These are phyloP conservation scores for Chlorella ohadii DNA, from an alignment of 139 green algal species.

Conservation along the genomic window DNA sequence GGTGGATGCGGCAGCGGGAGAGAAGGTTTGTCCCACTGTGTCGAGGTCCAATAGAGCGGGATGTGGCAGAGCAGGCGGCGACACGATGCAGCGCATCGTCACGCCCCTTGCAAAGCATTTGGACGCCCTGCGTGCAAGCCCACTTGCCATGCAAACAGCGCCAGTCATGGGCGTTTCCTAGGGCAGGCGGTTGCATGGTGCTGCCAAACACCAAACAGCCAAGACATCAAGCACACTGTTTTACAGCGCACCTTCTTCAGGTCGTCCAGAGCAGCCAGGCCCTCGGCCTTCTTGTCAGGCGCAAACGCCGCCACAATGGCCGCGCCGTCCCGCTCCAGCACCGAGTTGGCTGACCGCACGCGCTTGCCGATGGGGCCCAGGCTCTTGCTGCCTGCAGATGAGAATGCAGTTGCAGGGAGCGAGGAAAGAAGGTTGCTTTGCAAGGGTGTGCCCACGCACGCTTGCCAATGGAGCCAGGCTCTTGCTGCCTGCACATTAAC, in stretches of 20 bases:
- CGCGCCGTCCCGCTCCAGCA: conserved; percentile 64
- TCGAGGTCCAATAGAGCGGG: too few relatives aligned
- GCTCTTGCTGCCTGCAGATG: conserved; percentile 23
- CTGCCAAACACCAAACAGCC: too few relatives aligned
- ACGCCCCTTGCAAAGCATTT: too few relatives aligned
- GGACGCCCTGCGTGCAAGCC: too few relatives aligned
- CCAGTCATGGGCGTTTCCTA: too few relatives aligned
- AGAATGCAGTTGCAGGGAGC: not conserved
- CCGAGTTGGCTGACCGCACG: conserved; percentile 51
- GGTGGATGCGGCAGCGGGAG: not conserved
- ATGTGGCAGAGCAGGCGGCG: too few relatives aligned
- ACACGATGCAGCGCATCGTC: too few relatives aligned
- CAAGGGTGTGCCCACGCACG: conserved; percentile 40
- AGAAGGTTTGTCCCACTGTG: too few relatives aligned
- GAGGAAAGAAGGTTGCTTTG: too few relatives aligned
- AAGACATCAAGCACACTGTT: too few relatives aligned
- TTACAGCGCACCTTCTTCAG: conserved; percentile 49
- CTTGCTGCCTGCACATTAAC: not conserved
- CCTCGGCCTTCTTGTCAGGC: conserved; percentile 75
- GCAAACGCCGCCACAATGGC: conserved; percentile 77
- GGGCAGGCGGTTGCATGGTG: too few relatives aligned
- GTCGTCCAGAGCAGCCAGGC: conserved; percentile 38
- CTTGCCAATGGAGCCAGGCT: conserved; percentile 32
- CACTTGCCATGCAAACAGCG: too few relatives aligned
- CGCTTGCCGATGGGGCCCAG: conserved; percentile 34